Evolutionary conservation across 1,139 yeast genomes (phyloP), one percentile per base, ranked within the genome.

Genomic region (Pichia sp.): DNA sequence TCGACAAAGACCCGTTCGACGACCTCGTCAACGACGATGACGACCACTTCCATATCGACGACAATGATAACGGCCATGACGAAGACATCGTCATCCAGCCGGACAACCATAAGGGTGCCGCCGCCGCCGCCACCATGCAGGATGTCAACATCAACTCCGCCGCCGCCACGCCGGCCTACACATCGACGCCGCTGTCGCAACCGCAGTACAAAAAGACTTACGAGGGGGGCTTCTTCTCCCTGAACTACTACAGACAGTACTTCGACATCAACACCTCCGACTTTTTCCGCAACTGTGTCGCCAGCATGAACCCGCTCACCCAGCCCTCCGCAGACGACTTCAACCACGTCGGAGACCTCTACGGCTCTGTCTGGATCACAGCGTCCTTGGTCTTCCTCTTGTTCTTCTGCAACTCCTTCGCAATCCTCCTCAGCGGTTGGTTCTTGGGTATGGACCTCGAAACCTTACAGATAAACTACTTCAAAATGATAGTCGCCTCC

Each of bases 341-440:
- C 46, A 71, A 71, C 26, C 73, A 72, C 11, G 68, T 71, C 5
- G 76, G 84, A 2, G 96, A 89, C 65, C 71, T 89, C 52, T 89
- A 88, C 65, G 96, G 96, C 1, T 87, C 90, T 31, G 74, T 88
- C 47, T 89, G 96, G 96, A 82, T 89, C 48, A 85, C 90, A 11
- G 89, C 90, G 0, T 85, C 95, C 0, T 79, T 87, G 53, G 82
- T 87, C 1, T 83, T 87, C 59, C 74, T 84, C 45, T 75, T 88
- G 68, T 89, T 88, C 71, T 85, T 88, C 57, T 78, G 90, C 53
- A 80, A 88, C 42, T 86, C 96, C 42, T 75, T 67, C 63, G 80
- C 73, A 63, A 88, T 87, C 56, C 75, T 69, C 69, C 73, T 79
- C 58, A 73, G 77, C 8, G 72, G 72, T 31, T 62, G 64, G 64